phyloP scores from a whole-genome alignment of 2,329 filamentous ascomycete species.

The Fusarium sacchari region DNA sequence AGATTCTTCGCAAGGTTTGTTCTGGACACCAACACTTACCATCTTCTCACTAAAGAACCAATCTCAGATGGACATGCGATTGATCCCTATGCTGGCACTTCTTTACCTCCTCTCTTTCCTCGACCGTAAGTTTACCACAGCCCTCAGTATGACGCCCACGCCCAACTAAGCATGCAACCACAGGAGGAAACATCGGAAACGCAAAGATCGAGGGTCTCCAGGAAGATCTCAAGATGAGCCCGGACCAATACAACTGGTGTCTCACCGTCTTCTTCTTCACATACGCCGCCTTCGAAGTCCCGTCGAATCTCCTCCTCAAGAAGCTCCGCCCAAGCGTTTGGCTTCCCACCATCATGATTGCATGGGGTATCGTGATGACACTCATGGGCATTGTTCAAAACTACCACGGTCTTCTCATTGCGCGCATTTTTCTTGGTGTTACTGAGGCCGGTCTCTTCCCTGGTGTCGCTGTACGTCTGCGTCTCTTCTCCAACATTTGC shows the following conservation, averaged over 20 bases:
- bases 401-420: constrained; percentile 58
- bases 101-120: constrained; percentile 77
- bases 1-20: constrained; percentile 64
- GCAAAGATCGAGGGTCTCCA: constrained; percentile 71
- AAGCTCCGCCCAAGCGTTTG: constrained; percentile 77
- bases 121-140: constrained; percentile 56
- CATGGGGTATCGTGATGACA: constrained; percentile 62
- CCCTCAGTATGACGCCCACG: fast-evolving
- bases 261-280: constrained; percentile 80
- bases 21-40: background rate
- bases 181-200: constrained; percentile 71
- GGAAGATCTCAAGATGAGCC: constrained; percentile 65
- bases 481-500: background rate
- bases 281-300: constrained; percentile 78
- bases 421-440: constrained; percentile 70
- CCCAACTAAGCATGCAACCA: background rate
- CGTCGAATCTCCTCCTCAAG: constrained; percentile 84
- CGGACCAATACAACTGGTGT: constrained; percentile 76
- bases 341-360: constrained; percentile 79
- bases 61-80: constrained; percentile 59
- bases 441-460: constrained; percentile 74
- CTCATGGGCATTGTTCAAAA: constrained; percentile 63
- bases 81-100: constrained; percentile 71
- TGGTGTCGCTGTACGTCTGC: constrained; percentile 61
- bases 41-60: constrained; percentile 14